Base-by-base conservation (phyloP, 805 yeast genomes). In the Pichia scutulata region DNA sequence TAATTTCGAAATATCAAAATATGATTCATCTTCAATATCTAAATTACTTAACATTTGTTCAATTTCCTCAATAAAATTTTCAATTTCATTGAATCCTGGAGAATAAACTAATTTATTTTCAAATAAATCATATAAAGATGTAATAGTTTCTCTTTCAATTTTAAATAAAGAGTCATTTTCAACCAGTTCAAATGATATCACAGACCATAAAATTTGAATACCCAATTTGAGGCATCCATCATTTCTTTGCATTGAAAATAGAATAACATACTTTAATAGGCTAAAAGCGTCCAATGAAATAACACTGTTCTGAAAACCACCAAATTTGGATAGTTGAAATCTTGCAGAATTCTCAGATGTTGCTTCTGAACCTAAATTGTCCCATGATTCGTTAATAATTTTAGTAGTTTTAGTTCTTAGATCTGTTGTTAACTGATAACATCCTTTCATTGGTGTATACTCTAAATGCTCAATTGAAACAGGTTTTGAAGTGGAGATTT, bases 221-320 rank as follows among this genome's bases (percentile, higher is more conserved):
- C 90, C 83, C 24, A 80, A 77, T 28, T 69, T 67, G 57, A 81
- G 82, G 59, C 89, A 81, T 25, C 69, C 69, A 6, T 75, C 65
- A 62, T 85, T 81, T 56, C 81, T 71, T 61, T 86, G 95, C 57
- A 87, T 73, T 44, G 86, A 81, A 60, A 84, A 77, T 41, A 82
- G 73, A 69, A 84, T 72, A 50, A 89, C 65, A 49, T 82, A 86
- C 46, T 78, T 78, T 41, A 87, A 67, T 25, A 88, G 73, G 36
- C 81, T 76, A 50, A 78, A 78, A 52, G 81, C 84, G 40, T 74
- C 72, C 40, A 68, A 68, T 54, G 70, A 70, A 36, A 82, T 73
- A 53, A 87, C 78, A 57, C 77, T 80, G 33, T 76, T 79, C 64
- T 89, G 96, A 57, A 75, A 80, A 0, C 90, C 89, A 40, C 90